Conservation (phyloP, 108 stramenopile genomes). For the Cyclostephanos invisitatus region DNA sequence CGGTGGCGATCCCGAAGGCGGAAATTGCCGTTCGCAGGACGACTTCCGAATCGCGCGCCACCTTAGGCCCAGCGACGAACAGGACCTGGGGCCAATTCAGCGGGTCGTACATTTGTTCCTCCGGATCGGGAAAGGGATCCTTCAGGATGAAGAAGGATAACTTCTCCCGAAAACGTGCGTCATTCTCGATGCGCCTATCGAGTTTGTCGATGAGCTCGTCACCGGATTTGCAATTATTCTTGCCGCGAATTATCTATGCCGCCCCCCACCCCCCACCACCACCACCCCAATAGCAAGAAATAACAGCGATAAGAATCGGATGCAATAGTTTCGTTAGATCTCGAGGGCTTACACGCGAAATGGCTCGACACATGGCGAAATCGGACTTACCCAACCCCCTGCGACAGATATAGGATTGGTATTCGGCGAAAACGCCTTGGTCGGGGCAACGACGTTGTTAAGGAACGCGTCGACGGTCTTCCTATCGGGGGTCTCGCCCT, state of each 20-base stretch:
- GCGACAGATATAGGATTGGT: conserved; percentile 59
- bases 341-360: neutral
- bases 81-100: conserved; percentile 60
- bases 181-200: conserved; percentile 58
- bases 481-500: conserved; percentile 52
- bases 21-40: conserved; percentile 53
- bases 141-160: conserved; percentile 58
- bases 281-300: neutral
- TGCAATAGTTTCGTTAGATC: neutral
- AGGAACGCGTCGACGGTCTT: conserved; percentile 56
- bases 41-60: conserved; percentile 56
- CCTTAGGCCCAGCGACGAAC: conserved; percentile 65
- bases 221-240: conserved; percentile 55
- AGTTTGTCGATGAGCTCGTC: conserved; percentile 69
- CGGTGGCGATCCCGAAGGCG: conserved; percentile 64
- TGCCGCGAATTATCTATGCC: conserved; percentile 68
- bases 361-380: neutral
- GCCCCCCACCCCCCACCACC: neutral
- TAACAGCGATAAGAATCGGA: neutral
- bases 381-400: conserved; percentile 52
- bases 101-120: conserved; percentile 38
- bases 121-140: conserved; percentile 57
- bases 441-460: conserved; percentile 62
- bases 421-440: conserved; percentile 47
- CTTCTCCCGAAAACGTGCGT: conserved; percentile 52